phyloP scores from a whole-genome alignment of 2,329 filamentous ascomycete species.

The Aspergillus glaucus region DNA sequence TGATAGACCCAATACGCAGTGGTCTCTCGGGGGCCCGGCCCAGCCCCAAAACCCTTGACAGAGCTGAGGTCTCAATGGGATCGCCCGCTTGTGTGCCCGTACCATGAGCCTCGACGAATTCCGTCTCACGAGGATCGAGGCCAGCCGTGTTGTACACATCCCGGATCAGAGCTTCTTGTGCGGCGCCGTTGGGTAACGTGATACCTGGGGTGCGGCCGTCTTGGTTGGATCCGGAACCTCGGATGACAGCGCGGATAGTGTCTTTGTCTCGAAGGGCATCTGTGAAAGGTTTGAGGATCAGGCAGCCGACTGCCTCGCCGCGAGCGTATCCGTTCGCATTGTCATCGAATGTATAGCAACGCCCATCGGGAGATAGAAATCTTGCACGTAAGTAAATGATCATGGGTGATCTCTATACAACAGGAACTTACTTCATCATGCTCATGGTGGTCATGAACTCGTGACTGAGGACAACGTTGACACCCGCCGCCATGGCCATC shows the following conservation, averaged over 20 bases:
- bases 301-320: slow-evolving; percentile 39
- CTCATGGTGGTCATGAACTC: slow-evolving; percentile 22
- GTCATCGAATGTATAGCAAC: slow-evolving; percentile 32
- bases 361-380: slow-evolving; percentile 23
- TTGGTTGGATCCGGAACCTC: slow-evolving; percentile 36
- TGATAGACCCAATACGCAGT: slow-evolving; percentile 17
- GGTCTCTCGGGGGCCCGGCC: slow-evolving; percentile 10
- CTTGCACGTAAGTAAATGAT: slow-evolving; percentile 1
- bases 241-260: slow-evolving; percentile 39
- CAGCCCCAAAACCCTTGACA: slow-evolving; percentile 20
- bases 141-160: slow-evolving; percentile 26
- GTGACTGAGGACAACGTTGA: slow-evolving; percentile 21
- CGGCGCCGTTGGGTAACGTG: slow-evolving; percentile 35
- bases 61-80: slow-evolving; percentile 24
- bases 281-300: slow-evolving; percentile 39
- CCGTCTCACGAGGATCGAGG: slow-evolving; percentile 14
- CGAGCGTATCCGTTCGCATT: slow-evolving; percentile 42
- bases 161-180: slow-evolving; percentile 30
- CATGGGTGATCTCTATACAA: neutral
- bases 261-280: slow-evolving; percentile 39
- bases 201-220: slow-evolving; percentile 44
- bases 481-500: slow-evolving; percentile 18
- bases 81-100: slow-evolving; percentile 31
- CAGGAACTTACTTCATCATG: slow-evolving; percentile 11
- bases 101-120: slow-evolving; percentile 26